Evolutionary conservation across 2,329 filamentous ascomycete genomes (phyloP).

Genomic region (Dendrostoma leiphaemia): DNA sequence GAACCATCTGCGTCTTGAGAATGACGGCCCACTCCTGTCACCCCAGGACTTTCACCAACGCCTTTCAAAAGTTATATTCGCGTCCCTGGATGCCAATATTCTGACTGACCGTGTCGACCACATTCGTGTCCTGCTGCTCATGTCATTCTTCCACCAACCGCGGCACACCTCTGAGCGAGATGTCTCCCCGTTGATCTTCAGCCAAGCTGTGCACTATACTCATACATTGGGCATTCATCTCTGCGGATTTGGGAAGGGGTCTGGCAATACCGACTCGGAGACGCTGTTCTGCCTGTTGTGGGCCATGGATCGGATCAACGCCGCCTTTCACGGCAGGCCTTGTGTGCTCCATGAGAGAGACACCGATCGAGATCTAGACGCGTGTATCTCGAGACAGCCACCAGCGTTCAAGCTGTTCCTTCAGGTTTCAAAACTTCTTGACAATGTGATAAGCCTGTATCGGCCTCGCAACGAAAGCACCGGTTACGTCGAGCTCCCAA

Average conservation of each 20-base stretch:
- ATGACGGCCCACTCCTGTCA: conserved; percentile 37
- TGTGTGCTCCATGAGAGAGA: conserved; percentile 61
- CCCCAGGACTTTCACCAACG: conserved; percentile 47
- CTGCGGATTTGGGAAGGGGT: conserved; percentile 32
- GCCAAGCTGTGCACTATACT: conserved; percentile 54
- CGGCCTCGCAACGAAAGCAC: conserved; percentile 50
- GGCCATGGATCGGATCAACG: conserved; percentile 59
- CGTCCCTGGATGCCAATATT: conserved; percentile 51
- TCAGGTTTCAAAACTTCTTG: conserved; percentile 52
- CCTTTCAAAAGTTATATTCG: conserved; percentile 46
- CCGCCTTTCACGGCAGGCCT: conserved; percentile 58
- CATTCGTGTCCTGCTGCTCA: conserved; percentile 51
- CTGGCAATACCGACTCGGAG: conserved; percentile 36
- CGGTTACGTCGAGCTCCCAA: conserved; percentile 49
- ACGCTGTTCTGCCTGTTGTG: conserved; percentile 58
- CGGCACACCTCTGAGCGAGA: conserved; percentile 52
- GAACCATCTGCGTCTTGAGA: conserved; percentile 42
- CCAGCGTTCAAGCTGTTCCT: conserved; percentile 58
- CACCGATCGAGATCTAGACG: conserved; percentile 51
- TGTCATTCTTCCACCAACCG: conserved; percentile 60
- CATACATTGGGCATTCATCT: conserved; percentile 58
- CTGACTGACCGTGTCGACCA: conserved; percentile 54
- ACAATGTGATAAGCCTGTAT: conserved; percentile 60
- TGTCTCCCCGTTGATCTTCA: conserved; percentile 50
- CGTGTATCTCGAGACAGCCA: conserved; percentile 46